Evolutionary conservation across 2,329 filamentous ascomycete species (phyloP), one percentile per base, ranked within the genome.

Genomic region (Ustilaginoidea virens): DNA sequence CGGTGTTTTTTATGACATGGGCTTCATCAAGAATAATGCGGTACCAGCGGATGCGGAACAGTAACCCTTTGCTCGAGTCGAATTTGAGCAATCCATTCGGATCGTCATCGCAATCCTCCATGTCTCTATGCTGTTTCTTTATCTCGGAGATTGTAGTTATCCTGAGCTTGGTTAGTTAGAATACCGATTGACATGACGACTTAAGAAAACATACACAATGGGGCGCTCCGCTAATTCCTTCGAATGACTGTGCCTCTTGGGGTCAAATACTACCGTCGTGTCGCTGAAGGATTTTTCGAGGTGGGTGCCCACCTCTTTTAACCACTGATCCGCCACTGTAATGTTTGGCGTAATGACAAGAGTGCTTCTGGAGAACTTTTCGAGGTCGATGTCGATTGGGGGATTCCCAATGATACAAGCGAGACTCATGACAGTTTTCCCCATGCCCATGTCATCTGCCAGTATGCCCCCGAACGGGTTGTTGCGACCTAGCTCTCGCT

Each of bases 341-440:
- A 16, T 14, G 17, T 43, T 43, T 0, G 48, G 47, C 2, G 47
- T 46, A 4, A 58, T 36, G 0, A 59, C 32, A 7, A 58, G 28
- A 0, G 55, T 58, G 0, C 39, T 34, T 0, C 38, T 34, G 47
- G 53, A 59, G 41, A 49, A 63, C 0, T 40, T 33, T 0, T 27
- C 18, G 0, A 28, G 27, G 4, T 63, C 52, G 13, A 61, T 52
- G 7, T 54, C 33, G 1, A 51, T 39, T 0, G 56, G 61, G 0
- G 58, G 60, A 7, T 74, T 65, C 1, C 68, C 66, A 1, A 78
- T 57, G 32, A 90, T 76, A 18, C 90, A 61, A 1, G 81, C 69
- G n/a, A 93, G 60, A 16, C 73, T 71, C 39, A 81, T 79, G 8
- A 92, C 71, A 11, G 73, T 78, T 46, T 79, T 79, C 0, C 74